A percentile compares a stretch with the other conserved stretches of the same genome.
Evolutionary conservation across 768 basidiomycete species (phyloP).

Genomic region (Leccinum incarnatum): DNA sequence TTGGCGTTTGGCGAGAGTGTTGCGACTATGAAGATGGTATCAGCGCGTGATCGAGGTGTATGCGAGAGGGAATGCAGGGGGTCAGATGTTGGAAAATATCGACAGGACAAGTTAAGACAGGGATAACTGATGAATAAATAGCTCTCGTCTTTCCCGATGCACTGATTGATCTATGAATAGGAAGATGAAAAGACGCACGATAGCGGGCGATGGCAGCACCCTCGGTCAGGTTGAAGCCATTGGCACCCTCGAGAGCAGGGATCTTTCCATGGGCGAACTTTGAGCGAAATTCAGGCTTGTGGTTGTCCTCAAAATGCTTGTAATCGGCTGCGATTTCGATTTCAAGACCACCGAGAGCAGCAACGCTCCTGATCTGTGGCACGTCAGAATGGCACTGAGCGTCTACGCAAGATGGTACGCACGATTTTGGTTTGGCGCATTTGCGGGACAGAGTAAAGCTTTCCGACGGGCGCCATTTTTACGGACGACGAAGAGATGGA

Average conservation of each 20-base stretch:
- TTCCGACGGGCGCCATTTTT: slow-evolving; percentile 59
- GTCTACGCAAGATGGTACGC: slow-evolving; percentile 10
- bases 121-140: slow-evolving; percentile 59
- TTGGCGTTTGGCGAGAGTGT: slow-evolving; percentile 70
- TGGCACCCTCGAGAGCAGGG: slow-evolving; percentile 72
- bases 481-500: slow-evolving; percentile 22
- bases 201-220: slow-evolving; percentile 80
- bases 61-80: neutral
- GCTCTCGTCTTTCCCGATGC: slow-evolving; percentile 26
- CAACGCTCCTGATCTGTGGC: slow-evolving; percentile 50
- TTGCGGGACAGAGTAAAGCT: slow-evolving; percentile 51
- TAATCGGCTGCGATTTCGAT: slow-evolving; percentile 53
- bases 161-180: slow-evolving; percentile 10
- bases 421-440: slow-evolving; percentile 50
- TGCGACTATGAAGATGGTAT: slow-evolving; percentile 55
- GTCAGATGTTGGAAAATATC: slow-evolving; percentile 34
- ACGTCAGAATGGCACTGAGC: slow-evolving; percentile 1
- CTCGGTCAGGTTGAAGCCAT: slow-evolving; percentile 82
- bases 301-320: slow-evolving; percentile 63
- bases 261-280: slow-evolving; percentile 86
- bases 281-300: slow-evolving; percentile 61
- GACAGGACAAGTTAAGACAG: slow-evolving; percentile 65
- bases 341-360: slow-evolving; percentile 57
- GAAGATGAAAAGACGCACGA: slow-evolving; percentile 54
- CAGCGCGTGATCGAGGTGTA: slow-evolving; percentile 14